Base-by-base conservation (phyloP, 2,329 filamentous ascomycete species). In the Graphilbum ipis-grandicollis region DNA sequence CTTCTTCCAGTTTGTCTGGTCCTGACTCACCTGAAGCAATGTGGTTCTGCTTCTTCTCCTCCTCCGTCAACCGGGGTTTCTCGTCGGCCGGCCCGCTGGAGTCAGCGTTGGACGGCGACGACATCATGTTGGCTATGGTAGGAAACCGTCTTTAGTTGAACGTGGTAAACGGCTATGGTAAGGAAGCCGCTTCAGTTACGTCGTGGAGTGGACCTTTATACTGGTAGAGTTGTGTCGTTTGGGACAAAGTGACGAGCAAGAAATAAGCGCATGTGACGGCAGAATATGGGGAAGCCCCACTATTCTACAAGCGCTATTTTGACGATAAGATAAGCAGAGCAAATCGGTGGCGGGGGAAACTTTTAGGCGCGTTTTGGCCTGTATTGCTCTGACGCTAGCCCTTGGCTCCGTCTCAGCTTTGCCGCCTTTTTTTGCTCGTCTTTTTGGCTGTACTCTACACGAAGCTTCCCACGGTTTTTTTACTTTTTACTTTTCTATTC, bases 21-120 rank as follows among this genome's bases (percentile, higher is more conserved):
- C 10, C n/a, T 18, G 1, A 38, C 48, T 30, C 34, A 55, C 54
- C 54, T 5, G 54, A 56, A 1, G 47, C 45, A 33, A 56, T 56
- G 39, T 57, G 55, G 36, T 56, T 57, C 34, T 48, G 46, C 21
- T 55, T 54, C 29, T 57, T 59, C 34, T 66, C 59, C 23, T 52
- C 49, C n/a, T 54, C 47, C 3, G 54, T 52, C 9, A 65, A 41
- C 7, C 55, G 49, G 1, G 50, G 47, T 35, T 54, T 52, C 12
- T 59, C 48, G 1, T 47, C 42, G 19, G 12, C 6, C 29, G 29
- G 9, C 14, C 5, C 6, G 14, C 6, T 6, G 28, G 9, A 9
- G 9, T 9, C 12, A 18, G 31, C 10, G 17, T 17, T 10, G 8
- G 31, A 17, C 25, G 34, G 34, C 4, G 34, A 35, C 25, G 34